Evolutionary conservation across 495 filamentous ascomycete species (phyloP).

Genomic region (Penicillium cataractarum): DNA sequence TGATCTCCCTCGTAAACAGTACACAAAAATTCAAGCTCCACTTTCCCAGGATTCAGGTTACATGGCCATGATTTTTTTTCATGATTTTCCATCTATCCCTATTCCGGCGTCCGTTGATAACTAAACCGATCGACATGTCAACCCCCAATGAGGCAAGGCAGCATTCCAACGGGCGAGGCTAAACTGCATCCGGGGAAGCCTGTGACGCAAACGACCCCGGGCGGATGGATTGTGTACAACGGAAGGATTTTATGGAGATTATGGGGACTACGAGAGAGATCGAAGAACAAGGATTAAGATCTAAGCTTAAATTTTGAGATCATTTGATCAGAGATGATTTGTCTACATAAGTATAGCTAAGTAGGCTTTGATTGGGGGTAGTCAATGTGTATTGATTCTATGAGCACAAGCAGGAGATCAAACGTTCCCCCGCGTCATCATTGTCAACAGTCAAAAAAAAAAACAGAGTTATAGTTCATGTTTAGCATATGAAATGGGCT

Average conservation of each 20-base stretch:
- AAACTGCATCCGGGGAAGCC: constrained; percentile 36
- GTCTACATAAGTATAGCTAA: neutral
- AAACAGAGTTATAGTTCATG: neutral
- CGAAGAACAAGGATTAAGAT: constrained; percentile 1
- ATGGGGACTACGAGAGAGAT: neutral
- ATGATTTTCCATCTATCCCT: neutral
- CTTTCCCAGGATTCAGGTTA: constrained; percentile 14
- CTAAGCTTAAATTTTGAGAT: constrained; percentile 5
- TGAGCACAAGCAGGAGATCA: neutral
- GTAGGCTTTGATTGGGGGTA: neutral
- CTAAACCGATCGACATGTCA: constrained; percentile 30
- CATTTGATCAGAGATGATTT: neutral
- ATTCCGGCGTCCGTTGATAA: constrained; percentile 2
- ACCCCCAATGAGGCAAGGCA: constrained; percentile 27
- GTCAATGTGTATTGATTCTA: neutral
- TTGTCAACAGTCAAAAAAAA: neutral
- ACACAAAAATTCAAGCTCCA: neutral
- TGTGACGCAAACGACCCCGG: constrained; percentile 39
- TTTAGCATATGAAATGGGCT: too few species aligned
- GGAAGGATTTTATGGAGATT: neutral
- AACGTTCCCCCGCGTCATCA: neutral
- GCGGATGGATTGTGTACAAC: neutral
- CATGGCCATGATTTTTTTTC: constrained; percentile 15
- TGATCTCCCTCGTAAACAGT: neutral
- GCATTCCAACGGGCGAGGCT: constrained; percentile 36